Conservation (phyloP, 2,329 filamentous ascomycete genomes). For the Cercospora citrullina region DNA sequence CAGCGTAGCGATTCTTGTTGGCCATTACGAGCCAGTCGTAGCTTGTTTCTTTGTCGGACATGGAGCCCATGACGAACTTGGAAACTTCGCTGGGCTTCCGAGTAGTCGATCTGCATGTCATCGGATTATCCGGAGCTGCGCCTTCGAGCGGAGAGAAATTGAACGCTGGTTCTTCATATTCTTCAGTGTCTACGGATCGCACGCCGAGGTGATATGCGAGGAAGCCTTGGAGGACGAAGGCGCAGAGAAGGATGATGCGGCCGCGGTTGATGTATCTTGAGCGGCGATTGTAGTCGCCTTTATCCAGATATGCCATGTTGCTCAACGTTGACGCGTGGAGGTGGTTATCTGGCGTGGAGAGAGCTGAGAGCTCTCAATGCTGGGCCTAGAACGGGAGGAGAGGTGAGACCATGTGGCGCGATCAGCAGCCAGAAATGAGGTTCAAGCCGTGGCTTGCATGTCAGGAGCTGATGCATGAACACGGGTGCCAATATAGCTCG, state of each 20-base stretch:
- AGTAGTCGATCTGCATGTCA: background rate
- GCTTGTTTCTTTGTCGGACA: conserved; percentile 15
- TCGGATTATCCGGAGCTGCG: background rate
- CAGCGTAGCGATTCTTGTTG: conserved; percentile 35
- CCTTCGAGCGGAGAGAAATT: background rate
- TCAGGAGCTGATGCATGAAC: background rate
- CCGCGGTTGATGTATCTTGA: background rate
- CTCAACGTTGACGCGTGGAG: background rate
- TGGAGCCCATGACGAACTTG: conserved; percentile 18
- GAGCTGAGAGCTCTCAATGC: background rate
- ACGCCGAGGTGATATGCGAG: background rate
- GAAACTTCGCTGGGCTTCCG: background rate
- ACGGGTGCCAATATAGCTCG: background rate
- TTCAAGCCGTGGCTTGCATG: background rate
- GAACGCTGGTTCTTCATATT: background rate
- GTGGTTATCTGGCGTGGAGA: background rate
- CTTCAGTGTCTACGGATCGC: background rate
- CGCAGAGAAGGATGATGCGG: background rate
- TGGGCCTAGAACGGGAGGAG: background rate
- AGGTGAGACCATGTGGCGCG: background rate
- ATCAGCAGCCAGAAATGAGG: background rate
- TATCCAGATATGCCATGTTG: background rate
- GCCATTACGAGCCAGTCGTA: conserved; percentile 21
- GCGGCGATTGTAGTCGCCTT: background rate
- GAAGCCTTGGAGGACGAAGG: background rate